Percentiles rank a stretch among this genome's conserved stretches.
Conservation (phyloP, 2,329 filamentous ascomycete species). For the Corynespora cassiicola region DNA sequence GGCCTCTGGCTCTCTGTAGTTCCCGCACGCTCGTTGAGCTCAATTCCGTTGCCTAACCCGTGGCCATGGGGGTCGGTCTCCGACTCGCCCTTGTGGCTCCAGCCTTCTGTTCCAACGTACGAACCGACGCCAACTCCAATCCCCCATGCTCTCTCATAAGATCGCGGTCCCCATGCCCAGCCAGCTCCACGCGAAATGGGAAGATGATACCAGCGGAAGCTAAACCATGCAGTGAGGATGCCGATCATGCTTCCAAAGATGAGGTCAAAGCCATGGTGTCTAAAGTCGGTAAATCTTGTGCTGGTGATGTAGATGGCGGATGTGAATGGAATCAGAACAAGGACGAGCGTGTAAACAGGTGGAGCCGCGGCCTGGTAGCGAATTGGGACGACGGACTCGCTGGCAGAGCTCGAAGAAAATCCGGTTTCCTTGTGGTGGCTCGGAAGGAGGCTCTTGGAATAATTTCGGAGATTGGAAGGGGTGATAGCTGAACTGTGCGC, state of each 20-base stretch:
- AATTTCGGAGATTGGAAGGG: constrained; percentile 37
- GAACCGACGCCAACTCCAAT: constrained; percentile 67
- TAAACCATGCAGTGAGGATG: constrained; percentile 71
- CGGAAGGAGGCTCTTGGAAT: constrained; percentile 26
- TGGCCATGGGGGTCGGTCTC: no score
- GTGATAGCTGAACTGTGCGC: constrained; percentile 54
- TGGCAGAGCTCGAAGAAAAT: constrained; percentile 20
- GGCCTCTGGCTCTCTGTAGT: constrained; percentile 9
- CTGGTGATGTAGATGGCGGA: constrained; percentile 81
- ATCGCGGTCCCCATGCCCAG: constrained; percentile 87
- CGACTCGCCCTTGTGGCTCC: constrained; percentile 31
- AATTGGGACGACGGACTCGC: constrained; percentile 56
- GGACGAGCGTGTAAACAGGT: constrained; percentile 76
- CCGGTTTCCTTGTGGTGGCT: constrained; percentile 31
- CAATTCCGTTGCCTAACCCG: no score
- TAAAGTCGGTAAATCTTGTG: constrained; percentile 86
- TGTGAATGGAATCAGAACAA: constrained; percentile 75
- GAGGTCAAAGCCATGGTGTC: constrained; percentile 93
- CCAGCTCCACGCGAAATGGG: constrained; percentile 80
- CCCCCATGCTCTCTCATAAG: constrained; percentile 76
- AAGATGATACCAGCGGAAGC: constrained; percentile 86
- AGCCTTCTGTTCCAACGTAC: constrained; percentile 57
- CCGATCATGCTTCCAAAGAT: constrained; percentile 85
- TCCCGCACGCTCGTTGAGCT: constrained; percentile 3
- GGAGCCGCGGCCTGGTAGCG: constrained; percentile 81